Conservation (phyloP, 2,329 filamentous ascomycete genomes). For the Arthrinium puccinioides region DNA sequence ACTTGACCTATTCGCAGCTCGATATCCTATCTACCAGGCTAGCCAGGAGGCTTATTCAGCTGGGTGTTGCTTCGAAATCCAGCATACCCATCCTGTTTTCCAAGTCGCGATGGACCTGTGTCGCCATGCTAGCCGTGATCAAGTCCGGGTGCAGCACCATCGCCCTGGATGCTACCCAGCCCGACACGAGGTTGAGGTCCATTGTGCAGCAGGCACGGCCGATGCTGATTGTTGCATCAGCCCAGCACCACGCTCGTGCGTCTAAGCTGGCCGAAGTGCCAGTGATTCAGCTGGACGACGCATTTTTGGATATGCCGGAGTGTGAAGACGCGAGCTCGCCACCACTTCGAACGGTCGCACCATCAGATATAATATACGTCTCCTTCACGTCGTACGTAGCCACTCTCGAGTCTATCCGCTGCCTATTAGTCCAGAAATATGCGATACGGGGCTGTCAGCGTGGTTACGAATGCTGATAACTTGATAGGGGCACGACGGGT, state of each 20-base stretch:
- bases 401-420: not conserved
- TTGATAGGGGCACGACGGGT: not conserved
- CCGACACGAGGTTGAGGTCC: not conserved
- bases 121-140: constrained; percentile 26
- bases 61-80: constrained; percentile 17
- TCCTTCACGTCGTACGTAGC: not conserved
- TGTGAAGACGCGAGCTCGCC: not conserved
- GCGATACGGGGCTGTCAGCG: not conserved
- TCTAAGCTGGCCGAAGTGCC: constrained; percentile 18
- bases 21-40: constrained; percentile 15
- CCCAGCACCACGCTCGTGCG: constrained; percentile 14
- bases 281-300: not conserved
- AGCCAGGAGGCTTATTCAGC: constrained; percentile 13
- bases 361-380: not conserved
- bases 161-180: constrained; percentile 20
- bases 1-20: constrained; percentile 22
- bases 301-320: not conserved
- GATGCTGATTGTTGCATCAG: not conserved
- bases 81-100: constrained; percentile 26
- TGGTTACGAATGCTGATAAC: not conserved
- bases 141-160: constrained; percentile 24
- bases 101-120: constrained; percentile 25
- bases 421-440: not conserved
- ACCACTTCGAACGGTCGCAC: not conserved
- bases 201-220: constrained; percentile 3